Conservation (phyloP, 106 monocot species). For the Dendrobium catenatum region DNA sequence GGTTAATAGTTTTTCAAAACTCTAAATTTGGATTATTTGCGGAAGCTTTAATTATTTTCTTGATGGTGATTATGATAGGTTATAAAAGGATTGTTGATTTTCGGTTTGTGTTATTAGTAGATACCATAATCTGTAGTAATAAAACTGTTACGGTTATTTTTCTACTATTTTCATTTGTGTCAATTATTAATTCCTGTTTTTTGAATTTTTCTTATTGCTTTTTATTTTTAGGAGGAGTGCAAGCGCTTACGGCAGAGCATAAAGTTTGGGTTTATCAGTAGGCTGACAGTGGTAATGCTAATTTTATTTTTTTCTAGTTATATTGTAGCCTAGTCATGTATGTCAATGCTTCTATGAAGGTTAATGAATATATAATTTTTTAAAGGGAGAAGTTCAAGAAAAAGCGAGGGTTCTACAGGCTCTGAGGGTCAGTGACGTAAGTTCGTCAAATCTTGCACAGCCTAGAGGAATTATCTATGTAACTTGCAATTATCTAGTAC, state of each 20-base stretch:
- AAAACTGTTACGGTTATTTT: not conserved
- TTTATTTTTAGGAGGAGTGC: constrained; percentile 80
- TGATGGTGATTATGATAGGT: not conserved
- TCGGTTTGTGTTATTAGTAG: not conserved
- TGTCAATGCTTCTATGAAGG: not conserved
- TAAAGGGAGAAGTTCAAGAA: constrained; percentile 52
- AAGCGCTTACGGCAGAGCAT: constrained; percentile 90
- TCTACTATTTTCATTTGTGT: not conserved
- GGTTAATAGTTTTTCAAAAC: not conserved
- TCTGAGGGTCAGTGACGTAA: constrained; percentile 78
- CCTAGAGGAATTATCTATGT: not conserved
- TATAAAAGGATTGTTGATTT: not conserved
- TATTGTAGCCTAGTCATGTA: not conserved
- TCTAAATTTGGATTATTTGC: not conserved
- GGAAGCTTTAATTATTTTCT: not conserved
- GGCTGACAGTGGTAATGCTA: constrained; percentile 69
- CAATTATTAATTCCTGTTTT: not conserved
- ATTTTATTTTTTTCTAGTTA: not conserved
- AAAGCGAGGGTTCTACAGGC: constrained; percentile 60
- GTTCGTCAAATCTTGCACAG: constrained; percentile 9
- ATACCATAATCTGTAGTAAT: not conserved
- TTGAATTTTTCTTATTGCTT: not conserved
- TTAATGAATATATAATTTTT: not conserved
- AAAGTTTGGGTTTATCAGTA: constrained; percentile 72
- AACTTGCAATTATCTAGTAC: not conserved